Percentiles rank a stretch among this genome's conserved stretches.
Conservation (phyloP, 2,329 filamentous ascomycete genomes). For the Chaetomiaceae sp. region DNA sequence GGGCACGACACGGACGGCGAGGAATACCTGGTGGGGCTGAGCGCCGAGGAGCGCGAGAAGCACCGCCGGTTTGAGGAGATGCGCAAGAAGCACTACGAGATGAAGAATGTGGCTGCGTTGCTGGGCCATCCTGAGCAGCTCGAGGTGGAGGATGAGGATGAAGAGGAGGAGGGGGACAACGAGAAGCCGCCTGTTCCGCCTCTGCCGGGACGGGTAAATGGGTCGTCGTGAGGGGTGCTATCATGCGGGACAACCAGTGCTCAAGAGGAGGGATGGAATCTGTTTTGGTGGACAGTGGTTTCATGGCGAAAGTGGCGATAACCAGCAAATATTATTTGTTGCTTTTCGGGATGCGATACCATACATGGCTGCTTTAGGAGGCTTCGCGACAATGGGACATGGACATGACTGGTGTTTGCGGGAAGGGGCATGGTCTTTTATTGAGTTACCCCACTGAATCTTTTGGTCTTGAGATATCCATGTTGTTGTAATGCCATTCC, state of each 20-base stretch:
- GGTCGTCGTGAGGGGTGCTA: slow-evolving; percentile 16
- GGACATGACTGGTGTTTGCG: not conserved
- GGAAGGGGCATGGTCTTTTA: not conserved
- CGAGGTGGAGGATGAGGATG: slow-evolving; percentile 53
- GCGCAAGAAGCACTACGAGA: slow-evolving; percentile 97
- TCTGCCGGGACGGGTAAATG: slow-evolving; percentile 34
- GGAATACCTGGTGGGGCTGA: slow-evolving; percentile 50
- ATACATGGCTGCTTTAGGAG: not conserved
- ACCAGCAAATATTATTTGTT: too few species aligned
- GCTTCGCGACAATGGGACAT: not conserved
- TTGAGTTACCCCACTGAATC: not conserved
- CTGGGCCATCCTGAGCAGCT: slow-evolving; percentile 71
- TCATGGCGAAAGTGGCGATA: too few species aligned
- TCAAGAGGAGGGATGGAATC: too few species aligned
- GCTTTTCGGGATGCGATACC: too few species aligned
- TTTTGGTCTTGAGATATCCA: not conserved
- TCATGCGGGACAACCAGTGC: not conserved
- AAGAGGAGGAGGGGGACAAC: slow-evolving; percentile 32
- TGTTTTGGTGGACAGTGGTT: too few species aligned
- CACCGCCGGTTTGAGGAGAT: slow-evolving; percentile 86
- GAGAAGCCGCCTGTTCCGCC: slow-evolving; percentile 35
- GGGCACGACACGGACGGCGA: slow-evolving; percentile 57
- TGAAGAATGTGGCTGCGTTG: slow-evolving; percentile 87
- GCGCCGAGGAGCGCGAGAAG: slow-evolving; percentile 77
- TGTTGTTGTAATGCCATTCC: not conserved